Evolutionary conservation across 331 rosid genomes (phyloP), one percentile per base, ranked within the genome.

Genomic region (Acacia pycnantha): DNA sequence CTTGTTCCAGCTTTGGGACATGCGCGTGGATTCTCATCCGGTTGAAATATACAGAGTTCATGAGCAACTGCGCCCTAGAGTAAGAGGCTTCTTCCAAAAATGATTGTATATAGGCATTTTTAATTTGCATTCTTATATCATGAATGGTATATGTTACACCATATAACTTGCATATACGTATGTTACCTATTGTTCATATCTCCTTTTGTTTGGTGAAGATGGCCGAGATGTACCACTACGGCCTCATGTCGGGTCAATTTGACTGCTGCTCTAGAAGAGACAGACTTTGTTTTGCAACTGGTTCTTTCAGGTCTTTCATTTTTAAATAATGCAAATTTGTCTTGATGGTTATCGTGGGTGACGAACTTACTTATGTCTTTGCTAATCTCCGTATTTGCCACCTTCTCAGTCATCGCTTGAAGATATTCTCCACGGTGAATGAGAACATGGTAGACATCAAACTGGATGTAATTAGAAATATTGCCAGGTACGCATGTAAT

Each of bases 1-100:
- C 66, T 74, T 82, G 69, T 65, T 84, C 37, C 80, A 90, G 97
- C 91, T 92, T 62, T 92, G 97, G 97, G 95, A 90, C 79, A 81
- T 82, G 79, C 90, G 83, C 16, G 89, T 86, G 95, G 88, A 90
- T 79, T 89, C 95, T 62, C 79, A 88, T 15, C 93, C 97, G 4
- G 86, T 92, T 47, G 82, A 91, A 51, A 70, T 50, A 62, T 90
- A 83, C 88, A 88, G 83, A 77, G 76, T 92, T 82, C 97, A 92
- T 22, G 97, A 92, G 71, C 91, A 88, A 73, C 83, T 89, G 76
- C 89, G 83, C 37, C 93, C 92, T 22, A 90, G 83, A 87, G 97
- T 88, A 82, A 70, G 74, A 9, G 33, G 74, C 51, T 69, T 40
- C 29, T 68, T 68, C 18, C 13, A 3, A 24, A 19, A 22, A 37